Evolutionary conservation across 1,284 basidiomycete species (phyloP).

Genomic region (Stereum hirsutum): DNA sequence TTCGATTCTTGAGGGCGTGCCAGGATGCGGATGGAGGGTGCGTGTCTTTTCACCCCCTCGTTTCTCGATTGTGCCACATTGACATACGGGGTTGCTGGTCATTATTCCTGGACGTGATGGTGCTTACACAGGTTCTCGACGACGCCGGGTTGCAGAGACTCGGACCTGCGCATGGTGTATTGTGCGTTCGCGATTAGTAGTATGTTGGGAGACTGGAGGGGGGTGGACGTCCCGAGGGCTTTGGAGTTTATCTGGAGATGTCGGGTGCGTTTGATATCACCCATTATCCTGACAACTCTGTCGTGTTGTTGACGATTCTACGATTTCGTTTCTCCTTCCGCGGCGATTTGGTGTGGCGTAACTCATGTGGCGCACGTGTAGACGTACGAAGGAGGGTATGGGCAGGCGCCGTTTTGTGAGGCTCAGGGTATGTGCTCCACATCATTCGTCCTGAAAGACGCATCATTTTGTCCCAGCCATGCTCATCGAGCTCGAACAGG

Average conservation of each 20-base stretch:
- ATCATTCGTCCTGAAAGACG: not conserved
- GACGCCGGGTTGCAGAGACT: constrained; percentile 53
- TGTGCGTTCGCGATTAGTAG: constrained; percentile 80
- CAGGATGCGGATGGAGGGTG: constrained; percentile 81
- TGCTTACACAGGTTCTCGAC: constrained; percentile 76
- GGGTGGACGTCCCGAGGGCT: constrained; percentile 55
- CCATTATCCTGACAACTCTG: too few species aligned
- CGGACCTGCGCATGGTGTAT: constrained; percentile 80
- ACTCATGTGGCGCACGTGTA: too few species aligned
- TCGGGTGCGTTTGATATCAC: constrained; percentile 61
- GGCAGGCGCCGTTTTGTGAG: constrained; percentile 74
- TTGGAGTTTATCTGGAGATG: constrained; percentile 59
- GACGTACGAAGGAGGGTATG: constrained; percentile 93
- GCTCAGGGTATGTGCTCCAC: constrained; percentile 56
- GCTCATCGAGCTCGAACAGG: constrained; percentile 32
- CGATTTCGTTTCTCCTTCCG: not conserved
- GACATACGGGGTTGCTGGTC: too few species aligned
- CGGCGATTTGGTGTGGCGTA: not conserved
- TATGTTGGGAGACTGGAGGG: constrained; percentile 73
- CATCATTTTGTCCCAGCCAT: not conserved
- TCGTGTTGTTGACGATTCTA: too few species aligned
- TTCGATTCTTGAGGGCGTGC: constrained; percentile 57
- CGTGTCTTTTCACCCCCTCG: constrained; percentile 9
- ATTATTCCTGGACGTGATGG: too few species aligned
- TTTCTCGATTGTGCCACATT: too few species aligned